These are phyloP conservation scores for Colletotrichum siamense DNA, from an alignment of 2,329 filamentous ascomycete species.

Conservation along the genomic window DNA sequence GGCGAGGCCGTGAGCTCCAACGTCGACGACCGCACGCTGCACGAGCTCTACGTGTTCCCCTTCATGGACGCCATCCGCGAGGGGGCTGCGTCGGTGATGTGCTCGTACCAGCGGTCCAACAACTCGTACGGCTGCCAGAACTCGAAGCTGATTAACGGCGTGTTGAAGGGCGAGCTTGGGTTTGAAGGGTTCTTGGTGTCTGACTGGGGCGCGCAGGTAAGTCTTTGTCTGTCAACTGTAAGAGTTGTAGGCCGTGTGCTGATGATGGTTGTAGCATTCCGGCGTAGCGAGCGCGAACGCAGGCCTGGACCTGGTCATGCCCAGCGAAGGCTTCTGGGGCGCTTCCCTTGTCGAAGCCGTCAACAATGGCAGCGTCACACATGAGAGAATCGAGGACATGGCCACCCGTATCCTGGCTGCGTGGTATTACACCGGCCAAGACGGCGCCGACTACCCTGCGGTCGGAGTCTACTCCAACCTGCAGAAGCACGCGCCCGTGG, in stretches of 20 bases:
- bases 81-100: constrained; percentile 73
- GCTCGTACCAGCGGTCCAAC: constrained; percentile 77
- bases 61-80: constrained; percentile 73
- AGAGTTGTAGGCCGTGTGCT: not conserved
- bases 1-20: constrained; percentile 61
- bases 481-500: constrained; percentile 47
- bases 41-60: constrained; percentile 72
- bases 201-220: constrained; percentile 85
- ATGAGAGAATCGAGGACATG: constrained; percentile 72
- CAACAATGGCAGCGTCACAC: constrained; percentile 59
- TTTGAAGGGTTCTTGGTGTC: constrained; percentile 66
- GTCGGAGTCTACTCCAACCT: constrained; percentile 32
- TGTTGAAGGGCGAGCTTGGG: constrained; percentile 75
- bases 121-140: constrained; percentile 73
- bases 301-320: constrained; percentile 85
- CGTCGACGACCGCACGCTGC: constrained; percentile 69
- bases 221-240: constrained; percentile 55
- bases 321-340: constrained; percentile 70
- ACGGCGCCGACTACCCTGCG: constrained; percentile 49
- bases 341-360: constrained; percentile 60
- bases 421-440: constrained; percentile 64
- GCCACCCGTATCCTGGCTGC: constrained; percentile 66
- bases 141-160: constrained; percentile 60
- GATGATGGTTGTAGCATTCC: not conserved
- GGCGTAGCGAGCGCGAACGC: constrained; percentile 59